Evolutionary conservation across 148 eudicot species (phyloP).

Genomic region (Silene latifolia): DNA sequence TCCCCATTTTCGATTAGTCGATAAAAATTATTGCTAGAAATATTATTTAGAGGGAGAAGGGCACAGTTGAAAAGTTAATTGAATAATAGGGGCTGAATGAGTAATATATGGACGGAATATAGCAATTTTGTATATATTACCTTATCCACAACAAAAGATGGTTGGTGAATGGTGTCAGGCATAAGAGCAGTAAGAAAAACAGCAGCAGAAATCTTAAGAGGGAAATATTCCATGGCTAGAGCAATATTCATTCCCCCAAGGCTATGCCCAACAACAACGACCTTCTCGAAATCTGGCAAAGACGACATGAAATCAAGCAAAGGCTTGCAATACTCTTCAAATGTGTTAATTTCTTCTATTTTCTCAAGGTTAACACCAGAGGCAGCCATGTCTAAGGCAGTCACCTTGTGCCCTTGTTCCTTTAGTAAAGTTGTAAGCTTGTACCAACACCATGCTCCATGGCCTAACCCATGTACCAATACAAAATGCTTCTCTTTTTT

Average conservation of each 20-base stretch:
- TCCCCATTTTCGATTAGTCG: too few species aligned
- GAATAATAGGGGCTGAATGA: too few species aligned
- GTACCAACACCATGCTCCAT: constrained; percentile 38
- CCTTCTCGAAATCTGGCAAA: constrained; percentile 20
- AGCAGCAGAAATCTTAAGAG: constrained; percentile 21
- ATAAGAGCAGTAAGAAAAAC: constrained; percentile 29
- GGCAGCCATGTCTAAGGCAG: constrained; percentile 31
- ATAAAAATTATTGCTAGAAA: too few species aligned
- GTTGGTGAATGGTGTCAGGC: constrained; percentile 31
- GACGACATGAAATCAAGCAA: constrained; percentile 31
- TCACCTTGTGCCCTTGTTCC: constrained; percentile 17
- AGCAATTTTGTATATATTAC: too few species aligned
- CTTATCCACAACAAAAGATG: constrained; percentile 31
- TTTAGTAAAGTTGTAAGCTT: constrained; percentile 31
- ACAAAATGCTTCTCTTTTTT: constrained; percentile 29
- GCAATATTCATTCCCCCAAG: constrained; percentile 30
- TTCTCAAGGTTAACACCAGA: constrained; percentile 22
- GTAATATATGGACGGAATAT: too few species aligned
- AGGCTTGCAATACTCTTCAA: constrained; percentile 27
- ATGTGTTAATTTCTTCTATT: constrained; percentile 22
- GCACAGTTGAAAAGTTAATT: too few species aligned
- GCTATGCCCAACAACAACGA: constrained; percentile 33
- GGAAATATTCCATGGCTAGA: constrained; percentile 29
- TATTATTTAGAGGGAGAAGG: too few species aligned
- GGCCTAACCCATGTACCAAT: constrained; percentile 31